phyloP scores from a whole-genome alignment of 192 early-diverging fungal genomes.

The Backusella luteola region DNA sequence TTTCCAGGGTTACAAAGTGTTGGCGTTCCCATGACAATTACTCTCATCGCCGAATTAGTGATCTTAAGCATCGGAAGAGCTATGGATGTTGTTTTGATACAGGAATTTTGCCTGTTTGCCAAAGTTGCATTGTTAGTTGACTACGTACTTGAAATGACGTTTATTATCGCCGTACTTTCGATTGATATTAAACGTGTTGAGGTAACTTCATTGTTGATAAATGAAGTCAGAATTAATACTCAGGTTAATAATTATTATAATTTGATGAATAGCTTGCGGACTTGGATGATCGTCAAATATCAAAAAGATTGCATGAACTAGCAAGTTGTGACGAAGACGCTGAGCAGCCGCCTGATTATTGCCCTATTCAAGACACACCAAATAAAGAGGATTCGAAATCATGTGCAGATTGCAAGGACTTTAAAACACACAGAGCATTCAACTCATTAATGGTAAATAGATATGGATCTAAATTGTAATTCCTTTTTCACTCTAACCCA shows the following conservation, averaged over 20 bases:
- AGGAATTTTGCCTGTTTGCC: slow-evolving; percentile 76
- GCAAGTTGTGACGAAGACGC: slow-evolving; percentile 12
- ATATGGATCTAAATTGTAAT: slow-evolving; percentile 4
- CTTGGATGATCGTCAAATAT: slow-evolving; percentile 25
- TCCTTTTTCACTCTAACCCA: neutral
- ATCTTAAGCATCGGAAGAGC: slow-evolving; percentile 56
- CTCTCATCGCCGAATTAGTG: slow-evolving; percentile 53
- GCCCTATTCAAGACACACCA: slow-evolving; percentile 23
- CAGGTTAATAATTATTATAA: neutral
- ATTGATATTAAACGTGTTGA: slow-evolving; percentile 83
- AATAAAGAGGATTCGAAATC: slow-evolving; percentile 20
- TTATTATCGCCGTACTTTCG: slow-evolving; percentile 73
- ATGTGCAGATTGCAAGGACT: slow-evolving; percentile 34
- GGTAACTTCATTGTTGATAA: slow-evolving; percentile 34
- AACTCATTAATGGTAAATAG: slow-evolving; percentile 30
- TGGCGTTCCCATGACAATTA: slow-evolving; percentile 63
- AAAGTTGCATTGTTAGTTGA: slow-evolving; percentile 70
- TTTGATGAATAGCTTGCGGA: slow-evolving; percentile 25
- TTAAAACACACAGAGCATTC: slow-evolving; percentile 31
- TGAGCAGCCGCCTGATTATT: slow-evolving; percentile 17
- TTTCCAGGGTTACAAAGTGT: slow-evolving; percentile 58
- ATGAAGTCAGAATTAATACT: neutral
- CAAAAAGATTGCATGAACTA: slow-evolving; percentile 30
- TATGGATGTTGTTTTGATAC: slow-evolving; percentile 58
- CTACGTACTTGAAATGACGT: slow-evolving; percentile 79